phyloP scores from a whole-genome alignment of 345 rosid genomes.

The Ricinus communis region DNA sequence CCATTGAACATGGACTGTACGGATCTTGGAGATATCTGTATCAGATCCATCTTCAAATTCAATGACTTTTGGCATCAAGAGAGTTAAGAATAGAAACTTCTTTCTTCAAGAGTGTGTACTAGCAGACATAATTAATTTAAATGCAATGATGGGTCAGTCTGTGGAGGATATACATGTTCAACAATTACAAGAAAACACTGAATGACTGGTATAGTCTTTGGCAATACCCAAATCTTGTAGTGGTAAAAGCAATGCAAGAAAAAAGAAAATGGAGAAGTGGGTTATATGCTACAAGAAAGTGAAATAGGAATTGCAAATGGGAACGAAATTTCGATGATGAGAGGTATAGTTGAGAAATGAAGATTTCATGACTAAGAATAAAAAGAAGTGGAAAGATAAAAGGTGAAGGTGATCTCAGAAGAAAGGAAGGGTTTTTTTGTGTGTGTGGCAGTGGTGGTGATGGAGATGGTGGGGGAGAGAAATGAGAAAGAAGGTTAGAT shows the following conservation, averaged over 20 bases:
- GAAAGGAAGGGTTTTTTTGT: not conserved
- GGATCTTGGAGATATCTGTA: conserved; percentile 19
- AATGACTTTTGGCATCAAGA: conserved; percentile 18
- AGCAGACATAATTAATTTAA: not conserved
- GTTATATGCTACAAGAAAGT: conserved; percentile 17
- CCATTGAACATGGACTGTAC: not conserved
- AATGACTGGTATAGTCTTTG: not conserved
- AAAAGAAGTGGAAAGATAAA: not conserved
- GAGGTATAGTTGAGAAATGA: conserved; percentile 16
- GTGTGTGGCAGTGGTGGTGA: not conserved
- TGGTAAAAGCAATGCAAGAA: not conserved
- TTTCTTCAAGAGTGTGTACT: not conserved
- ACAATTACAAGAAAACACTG: too few relatives aligned
- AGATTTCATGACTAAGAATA: conserved; percentile 20
- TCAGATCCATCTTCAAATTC: conserved; percentile 39
- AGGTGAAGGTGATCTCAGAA: not conserved
- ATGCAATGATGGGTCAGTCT: not conserved
- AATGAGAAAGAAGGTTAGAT: not conserved
- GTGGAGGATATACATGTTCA: not conserved
- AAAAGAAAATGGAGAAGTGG: too few relatives aligned
- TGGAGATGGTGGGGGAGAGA: not conserved
- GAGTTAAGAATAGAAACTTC: not conserved
- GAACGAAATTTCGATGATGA: not conserved
- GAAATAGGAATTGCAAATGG: conserved; percentile 19
- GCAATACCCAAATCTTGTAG: not conserved